These are phyloP conservation scores for Neofusicoccum sp. DNA, from an alignment of 2,329 filamentous ascomycete genomes.

Conservation along the genomic window DNA sequence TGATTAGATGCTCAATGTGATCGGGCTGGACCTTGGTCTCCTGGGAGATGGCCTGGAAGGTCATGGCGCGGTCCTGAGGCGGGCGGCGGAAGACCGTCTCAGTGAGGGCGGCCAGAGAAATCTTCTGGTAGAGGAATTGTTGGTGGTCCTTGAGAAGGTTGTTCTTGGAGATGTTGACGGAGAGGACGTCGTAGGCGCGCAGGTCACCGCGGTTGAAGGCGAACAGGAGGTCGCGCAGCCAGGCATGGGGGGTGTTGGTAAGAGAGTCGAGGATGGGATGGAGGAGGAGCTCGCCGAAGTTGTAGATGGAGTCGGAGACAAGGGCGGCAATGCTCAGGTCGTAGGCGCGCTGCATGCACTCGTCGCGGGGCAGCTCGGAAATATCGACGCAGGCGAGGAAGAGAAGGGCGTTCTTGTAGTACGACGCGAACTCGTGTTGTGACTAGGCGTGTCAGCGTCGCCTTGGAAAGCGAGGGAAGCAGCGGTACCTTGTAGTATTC, in stretches of 20 bases:
- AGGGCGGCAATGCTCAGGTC: slow-evolving; percentile 90
- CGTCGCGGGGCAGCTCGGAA: slow-evolving; percentile 66
- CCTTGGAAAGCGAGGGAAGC: neutral
- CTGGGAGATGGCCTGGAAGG: slow-evolving; percentile 79
- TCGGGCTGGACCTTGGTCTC: slow-evolving; percentile 90
- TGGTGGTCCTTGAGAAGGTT: slow-evolving; percentile 75
- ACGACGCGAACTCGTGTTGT: slow-evolving; percentile 89
- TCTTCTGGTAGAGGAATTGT: slow-evolving; percentile 91
- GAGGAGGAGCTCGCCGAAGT: slow-evolving; percentile 97
- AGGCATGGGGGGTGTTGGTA: slow-evolving; percentile 69
- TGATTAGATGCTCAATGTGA: slow-evolving; percentile 96
- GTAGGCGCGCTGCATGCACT: slow-evolving; percentile 82
- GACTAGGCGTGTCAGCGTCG: slow-evolving; percentile 44
- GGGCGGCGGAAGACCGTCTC: slow-evolving; percentile 95
- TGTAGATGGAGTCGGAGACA: slow-evolving; percentile 94
- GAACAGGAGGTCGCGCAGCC: slow-evolving; percentile 93
- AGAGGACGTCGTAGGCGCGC: slow-evolving; percentile 78
- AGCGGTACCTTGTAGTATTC: slow-evolving; percentile 76
- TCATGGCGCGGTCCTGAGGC: slow-evolving; percentile 92
- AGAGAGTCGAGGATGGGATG: slow-evolving; percentile 93
- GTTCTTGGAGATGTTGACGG: slow-evolving; percentile 77
- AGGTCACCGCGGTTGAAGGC: slow-evolving; percentile 97
- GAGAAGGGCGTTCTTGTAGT: slow-evolving; percentile 95
- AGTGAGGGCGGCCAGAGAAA: slow-evolving; percentile 91
- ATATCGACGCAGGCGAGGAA: slow-evolving; percentile 96